Evolutionary conservation across 2,329 filamentous ascomycete genomes (phyloP).

Genomic region (Fusarium equiseti): DNA sequence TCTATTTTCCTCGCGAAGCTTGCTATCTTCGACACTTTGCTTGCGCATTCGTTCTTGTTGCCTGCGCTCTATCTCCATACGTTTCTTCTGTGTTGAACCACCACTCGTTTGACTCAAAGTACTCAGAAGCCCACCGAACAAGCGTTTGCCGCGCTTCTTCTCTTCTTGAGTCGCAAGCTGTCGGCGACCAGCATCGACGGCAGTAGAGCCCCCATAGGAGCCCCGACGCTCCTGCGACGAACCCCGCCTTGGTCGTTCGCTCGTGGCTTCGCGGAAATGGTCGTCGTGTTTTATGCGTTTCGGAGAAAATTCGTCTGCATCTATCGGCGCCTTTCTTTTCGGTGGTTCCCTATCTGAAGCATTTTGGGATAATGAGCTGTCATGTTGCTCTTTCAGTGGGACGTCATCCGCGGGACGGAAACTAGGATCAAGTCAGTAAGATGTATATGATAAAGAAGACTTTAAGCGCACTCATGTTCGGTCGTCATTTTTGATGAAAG

Average conservation of each 20-base stretch:
- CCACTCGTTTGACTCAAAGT: conserved; percentile 80
- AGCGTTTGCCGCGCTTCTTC: conserved; percentile 82
- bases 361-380: conserved; percentile 5
- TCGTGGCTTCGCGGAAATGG: conserved; percentile 26
- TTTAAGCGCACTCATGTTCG: conserved; percentile 38
- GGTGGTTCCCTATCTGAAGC: conserved; percentile 23
- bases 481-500: conserved; percentile 33
- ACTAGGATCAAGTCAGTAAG: conserved; percentile 40
- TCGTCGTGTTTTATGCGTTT: conserved; percentile 48
- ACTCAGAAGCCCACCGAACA: conserved; percentile 86
- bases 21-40: conserved; percentile 78
- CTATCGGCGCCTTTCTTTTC: conserved; percentile 50
- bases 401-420: conserved; percentile 29
- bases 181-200: conserved; percentile 39
- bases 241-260: conserved; percentile 29
- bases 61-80: conserved; percentile 83
- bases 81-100: conserved; percentile 73
- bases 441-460: neutral
- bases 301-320: conserved; percentile 35
- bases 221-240: conserved; percentile 27
- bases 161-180: conserved; percentile 70
- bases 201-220: conserved; percentile 18
- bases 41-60: conserved; percentile 81
- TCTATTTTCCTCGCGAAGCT: conserved; percentile 73
- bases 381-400: conserved; percentile 9